Base-by-base conservation (phyloP, 805 yeast genomes). In the Kuraishia cidri region DNA sequence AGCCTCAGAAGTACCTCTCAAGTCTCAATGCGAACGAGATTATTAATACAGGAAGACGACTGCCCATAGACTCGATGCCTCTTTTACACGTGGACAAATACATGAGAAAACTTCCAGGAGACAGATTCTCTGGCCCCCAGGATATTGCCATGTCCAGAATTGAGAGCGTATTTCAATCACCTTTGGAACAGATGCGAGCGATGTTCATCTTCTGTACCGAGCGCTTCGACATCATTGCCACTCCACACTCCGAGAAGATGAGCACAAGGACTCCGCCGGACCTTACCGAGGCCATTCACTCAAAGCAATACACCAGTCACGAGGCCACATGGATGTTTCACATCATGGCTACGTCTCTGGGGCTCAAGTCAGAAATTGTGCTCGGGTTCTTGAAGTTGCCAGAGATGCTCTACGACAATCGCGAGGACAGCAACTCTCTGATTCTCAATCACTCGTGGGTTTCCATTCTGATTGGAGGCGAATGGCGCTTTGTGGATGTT, bases 361-460 rank as follows among this genome's bases (percentile, higher is more conserved):
- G 79, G 8, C 66, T 92, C 24, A 76, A 79, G 6, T 73, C 86
- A 41, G 92, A 83, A 38, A 66, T 86, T 2, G 75, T 92, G 2
- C 60, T 76, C 17, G 98, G 98, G 4, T 83, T 82, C 47, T 67
- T 88, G 58, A 85, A 88, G 49, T 72, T 77, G 17, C 94, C 95
- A 6, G 76, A 76, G 39, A 77, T 69, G 34, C 59, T 65, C 31
- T 69, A 69, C 38, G 72, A 63, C 37, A 29, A 43, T 2, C 43
- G 41, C 24, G 13, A 40, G 0, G 60, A 60, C 37, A 68, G 64
- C 37, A 65, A 74, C 28, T 64, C 66, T 29, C 69, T 65, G 41
- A 57, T 60, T n/a, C 52, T 77, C 24, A 85, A 87, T 46, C 98
- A 92, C 55, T 75, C 83, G 35, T 92, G 98, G 98, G 67, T 86